A percentile compares a stretch with the other conserved stretches of the same genome.
These are phyloP conservation scores for Periconia macrospinosa DNA, from an alignment of 2,329 filamentous ascomycete species.

Conservation along the genomic window DNA sequence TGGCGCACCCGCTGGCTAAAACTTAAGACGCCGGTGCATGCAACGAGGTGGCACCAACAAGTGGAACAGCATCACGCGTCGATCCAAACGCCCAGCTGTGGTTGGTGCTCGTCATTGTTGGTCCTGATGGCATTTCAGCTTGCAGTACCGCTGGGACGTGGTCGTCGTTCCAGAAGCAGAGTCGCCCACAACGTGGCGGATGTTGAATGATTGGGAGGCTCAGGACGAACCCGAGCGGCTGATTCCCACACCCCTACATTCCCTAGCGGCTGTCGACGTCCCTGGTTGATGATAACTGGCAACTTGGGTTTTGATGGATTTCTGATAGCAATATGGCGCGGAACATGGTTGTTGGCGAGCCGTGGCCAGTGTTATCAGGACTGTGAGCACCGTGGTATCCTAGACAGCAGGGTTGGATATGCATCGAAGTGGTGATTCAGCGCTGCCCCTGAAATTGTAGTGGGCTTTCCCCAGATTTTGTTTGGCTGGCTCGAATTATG, in stretches of 20 bases:
- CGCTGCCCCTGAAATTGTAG: constrained; percentile 28
- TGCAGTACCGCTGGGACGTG: constrained; percentile 11
- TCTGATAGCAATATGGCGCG: constrained; percentile 2
- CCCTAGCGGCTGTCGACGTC: background rate
- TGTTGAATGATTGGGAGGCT: constrained; percentile 4
- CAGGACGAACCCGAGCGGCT: background rate
- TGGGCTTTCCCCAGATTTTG: constrained; percentile 34
- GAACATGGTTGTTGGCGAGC: constrained; percentile 12
- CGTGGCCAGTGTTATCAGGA: constrained; percentile 15
- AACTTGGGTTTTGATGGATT: background rate
- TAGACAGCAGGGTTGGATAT: constrained; percentile 17
- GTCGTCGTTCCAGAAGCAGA: constrained; percentile 10
- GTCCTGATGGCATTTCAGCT: constrained; percentile 15
- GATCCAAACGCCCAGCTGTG: constrained; percentile 12
- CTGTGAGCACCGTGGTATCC: constrained; percentile 5
- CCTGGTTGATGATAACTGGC: background rate
- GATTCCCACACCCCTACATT: background rate
- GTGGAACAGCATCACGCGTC: constrained; percentile 8
- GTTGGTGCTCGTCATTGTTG: constrained; percentile 15
- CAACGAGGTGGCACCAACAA: constrained; percentile 4
- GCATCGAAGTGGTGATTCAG: constrained; percentile 1
- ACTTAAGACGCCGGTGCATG: constrained; percentile 4
- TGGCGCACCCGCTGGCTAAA: constrained; percentile 9
- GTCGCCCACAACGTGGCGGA: constrained; percentile 11
- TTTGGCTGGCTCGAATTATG: constrained; percentile 24